Conservation (phyloP, 2,329 filamentous ascomycete species). For the Aspergillus hiratsukae region DNA sequence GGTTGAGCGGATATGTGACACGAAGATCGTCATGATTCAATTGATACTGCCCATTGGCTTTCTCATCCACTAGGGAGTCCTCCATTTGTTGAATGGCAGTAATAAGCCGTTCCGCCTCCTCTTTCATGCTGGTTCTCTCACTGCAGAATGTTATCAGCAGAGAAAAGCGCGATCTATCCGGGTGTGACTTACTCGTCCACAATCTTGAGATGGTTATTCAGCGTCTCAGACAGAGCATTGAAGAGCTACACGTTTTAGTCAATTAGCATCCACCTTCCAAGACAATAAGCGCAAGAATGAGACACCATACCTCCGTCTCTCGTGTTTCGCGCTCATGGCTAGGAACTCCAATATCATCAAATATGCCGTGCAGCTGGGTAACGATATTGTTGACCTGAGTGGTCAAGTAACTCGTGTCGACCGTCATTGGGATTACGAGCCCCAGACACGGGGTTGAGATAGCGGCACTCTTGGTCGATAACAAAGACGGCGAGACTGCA, state of each 20-base stretch:
- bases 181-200: constrained; percentile 60
- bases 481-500: constrained; percentile 5
- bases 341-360: constrained; percentile 96
- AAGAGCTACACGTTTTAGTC: constrained; percentile 62
- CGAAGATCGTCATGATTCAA: constrained; percentile 63
- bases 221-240: constrained; percentile 80
- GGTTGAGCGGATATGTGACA: constrained; percentile 76
- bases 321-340: constrained; percentile 85
- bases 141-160: constrained; percentile 29
- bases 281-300: neutral
- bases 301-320: constrained; percentile 71
- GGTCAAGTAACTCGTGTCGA: constrained; percentile 89
- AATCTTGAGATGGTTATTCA: constrained; percentile 81
- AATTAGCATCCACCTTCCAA: constrained; percentile 11
- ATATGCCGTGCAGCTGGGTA: constrained; percentile 85
- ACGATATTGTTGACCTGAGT: constrained; percentile 96
- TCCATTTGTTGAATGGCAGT: constrained; percentile 92
- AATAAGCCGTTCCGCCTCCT: constrained; percentile 82
- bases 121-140: constrained; percentile 87
- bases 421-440: constrained; percentile 40
- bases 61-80: constrained; percentile 73
- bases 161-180: neutral
- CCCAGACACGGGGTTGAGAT: constrained; percentile 5
- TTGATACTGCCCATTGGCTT: constrained; percentile 59
- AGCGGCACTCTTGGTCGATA: neutral